Evolutionary conservation across 495 filamentous ascomycete genomes (phyloP), one percentile per base, ranked within the genome.

Genomic region (Tuber melanosporum): DNA sequence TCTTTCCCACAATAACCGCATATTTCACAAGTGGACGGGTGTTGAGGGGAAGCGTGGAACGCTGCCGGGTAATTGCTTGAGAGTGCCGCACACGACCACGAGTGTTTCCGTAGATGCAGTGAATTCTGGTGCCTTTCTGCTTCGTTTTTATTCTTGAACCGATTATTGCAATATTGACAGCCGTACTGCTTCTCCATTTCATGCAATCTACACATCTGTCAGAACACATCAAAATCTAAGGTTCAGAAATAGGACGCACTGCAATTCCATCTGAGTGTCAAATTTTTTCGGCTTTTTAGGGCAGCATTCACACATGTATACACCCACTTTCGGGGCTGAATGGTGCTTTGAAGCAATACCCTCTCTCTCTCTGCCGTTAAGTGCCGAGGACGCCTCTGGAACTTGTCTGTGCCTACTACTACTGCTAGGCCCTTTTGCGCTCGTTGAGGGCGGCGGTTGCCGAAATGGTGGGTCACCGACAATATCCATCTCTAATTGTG

Each of bases 101-200:
- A 98, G 85, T 98, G 93, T n/a, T 91, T 91, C 66, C 95, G 90
- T 10, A 98, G 89, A 84, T 99, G 95, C 22, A 99, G 90, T 2
- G 94, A 97, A 78, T 98, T 99, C 83, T 98, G 95, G 84, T 99
- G 95, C 26, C 95, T 90, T 84, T 99, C 95, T 9, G 95, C 95
- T 86, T 99, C 95, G 78, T 99, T 99, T 85, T 99, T 99, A 86
- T 99, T 99, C 85, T 99, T 99, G 88, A 99, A 99, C 36, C 94
- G 89, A 84, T 98, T 98, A 66, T 91, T 90, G 84, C 95, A 99
- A 84, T 91, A 98, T 26, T 89, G 87, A 83, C 95, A 99, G 73
- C 90, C 90, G 85, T 98, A 98, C 84, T 99, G 96, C 84, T 98
- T 99, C 83, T 99, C 95, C 79, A 92, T 90, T 81, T 94, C 92